A percentile compares a stretch with the other conserved stretches of the same genome.
phyloP scores from a whole-genome alignment of 306 rosid species.

The Gynostemma pentaphyllum region DNA sequence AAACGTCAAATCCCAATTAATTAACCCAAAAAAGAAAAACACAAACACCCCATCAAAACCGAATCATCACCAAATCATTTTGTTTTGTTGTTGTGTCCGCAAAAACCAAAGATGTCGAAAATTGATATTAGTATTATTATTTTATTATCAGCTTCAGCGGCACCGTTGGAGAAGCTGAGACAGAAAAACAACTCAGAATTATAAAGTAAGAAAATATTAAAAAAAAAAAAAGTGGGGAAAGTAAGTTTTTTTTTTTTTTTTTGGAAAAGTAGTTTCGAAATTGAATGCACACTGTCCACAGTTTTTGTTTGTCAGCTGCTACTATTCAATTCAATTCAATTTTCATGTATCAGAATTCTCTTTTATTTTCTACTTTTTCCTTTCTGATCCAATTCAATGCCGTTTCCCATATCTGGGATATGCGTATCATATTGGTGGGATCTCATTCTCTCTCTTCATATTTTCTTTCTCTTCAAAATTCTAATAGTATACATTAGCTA shows the following conservation, averaged over 20 bases:
- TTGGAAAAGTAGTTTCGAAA: constrained; percentile 6
- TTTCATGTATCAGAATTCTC: background rate
- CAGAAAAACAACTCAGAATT: background rate
- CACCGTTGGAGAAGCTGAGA: background rate
- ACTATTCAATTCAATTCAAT: background rate
- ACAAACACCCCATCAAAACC: no score
- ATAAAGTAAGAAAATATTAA: background rate
- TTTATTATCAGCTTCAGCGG: no score
- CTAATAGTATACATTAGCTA: no score
- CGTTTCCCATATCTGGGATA: constrained; percentile 5
- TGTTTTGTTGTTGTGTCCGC: background rate
- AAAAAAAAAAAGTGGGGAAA: background rate
- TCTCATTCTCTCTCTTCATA: constrained; percentile 3
- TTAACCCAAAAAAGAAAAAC: background rate
- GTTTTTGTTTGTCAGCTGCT: constrained; percentile 9
- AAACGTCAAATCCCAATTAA: constrained; percentile 6
- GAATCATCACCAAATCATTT: background rate
- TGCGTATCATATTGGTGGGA: constrained; percentile 9
- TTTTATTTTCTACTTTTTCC: background rate
- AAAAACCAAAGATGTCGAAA: background rate
- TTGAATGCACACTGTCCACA: constrained; percentile 6
- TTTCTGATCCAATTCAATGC: constrained; percentile 7
- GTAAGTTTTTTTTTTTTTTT: background rate
- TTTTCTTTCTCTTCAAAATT: constrained; percentile 6
- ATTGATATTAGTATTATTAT: no score